Conservation (phyloP, 768 basidiomycete species). For the Phanerodontia chrysosporium region DNA sequence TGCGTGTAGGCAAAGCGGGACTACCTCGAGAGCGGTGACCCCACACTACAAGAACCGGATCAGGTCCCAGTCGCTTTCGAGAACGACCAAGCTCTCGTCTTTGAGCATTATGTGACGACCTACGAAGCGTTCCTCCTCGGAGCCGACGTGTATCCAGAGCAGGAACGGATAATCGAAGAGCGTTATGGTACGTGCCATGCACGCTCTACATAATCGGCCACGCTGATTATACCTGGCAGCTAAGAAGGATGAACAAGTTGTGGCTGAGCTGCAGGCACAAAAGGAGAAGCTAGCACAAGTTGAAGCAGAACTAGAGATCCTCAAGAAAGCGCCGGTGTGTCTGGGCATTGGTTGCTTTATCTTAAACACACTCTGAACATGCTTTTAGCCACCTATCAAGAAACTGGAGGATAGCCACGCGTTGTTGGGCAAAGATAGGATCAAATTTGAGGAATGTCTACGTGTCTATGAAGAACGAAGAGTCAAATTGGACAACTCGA, state of each 20-base stretch:
- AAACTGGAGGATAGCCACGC: slow-evolving; percentile 61
- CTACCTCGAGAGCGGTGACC: slow-evolving; percentile 62
- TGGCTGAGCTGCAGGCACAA: slow-evolving; percentile 59
- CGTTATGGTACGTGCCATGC: slow-evolving; percentile 58
- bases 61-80: slow-evolving; percentile 73
- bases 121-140: slow-evolving; percentile 67
- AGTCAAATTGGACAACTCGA: slow-evolving; percentile 62
- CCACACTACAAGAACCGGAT: slow-evolving; percentile 59
- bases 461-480: slow-evolving; percentile 66
- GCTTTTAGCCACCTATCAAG: slow-evolving; percentile 43
- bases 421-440: slow-evolving; percentile 64
- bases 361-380: background rate
- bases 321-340: slow-evolving; percentile 60
- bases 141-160: slow-evolving; percentile 64
- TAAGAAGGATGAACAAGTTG: slow-evolving; percentile 66
- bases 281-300: slow-evolving; percentile 41
- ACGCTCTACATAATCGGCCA: background rate
- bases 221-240: slow-evolving; percentile 33
- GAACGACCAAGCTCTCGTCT: slow-evolving; percentile 67
- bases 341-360: background rate
- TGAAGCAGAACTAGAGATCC: slow-evolving; percentile 50
- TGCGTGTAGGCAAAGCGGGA: slow-evolving; percentile 24
- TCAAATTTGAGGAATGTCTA: slow-evolving; percentile 75
- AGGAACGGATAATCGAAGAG: slow-evolving; percentile 65
- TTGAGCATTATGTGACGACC: slow-evolving; percentile 64